A percentile compares a stretch with the other conserved stretches of the same genome.
Evolutionary conservation across 2,329 filamentous ascomycete genomes (phyloP).

Genomic region (Coniosporium tulheliwenetii): DNA sequence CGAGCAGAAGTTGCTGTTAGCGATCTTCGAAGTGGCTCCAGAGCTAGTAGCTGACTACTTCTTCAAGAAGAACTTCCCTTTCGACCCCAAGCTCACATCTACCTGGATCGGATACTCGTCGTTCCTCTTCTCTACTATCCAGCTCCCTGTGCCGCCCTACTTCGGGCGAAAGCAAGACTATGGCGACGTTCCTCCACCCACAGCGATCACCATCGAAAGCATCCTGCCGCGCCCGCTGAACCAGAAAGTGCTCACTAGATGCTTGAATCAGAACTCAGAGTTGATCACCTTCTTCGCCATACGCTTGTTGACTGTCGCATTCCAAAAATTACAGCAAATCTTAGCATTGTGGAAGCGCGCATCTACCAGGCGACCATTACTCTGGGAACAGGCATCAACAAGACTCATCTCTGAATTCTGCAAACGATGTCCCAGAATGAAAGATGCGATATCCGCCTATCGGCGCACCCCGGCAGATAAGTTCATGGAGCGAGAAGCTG

Average conservation of each 20-base stretch:
- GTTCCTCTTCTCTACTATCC: conserved; percentile 69
- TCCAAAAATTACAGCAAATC: conserved; percentile 59
- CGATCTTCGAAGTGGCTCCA: conserved; percentile 66
- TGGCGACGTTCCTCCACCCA: conserved; percentile 57
- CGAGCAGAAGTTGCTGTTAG: conserved; percentile 66
- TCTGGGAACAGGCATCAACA: conserved; percentile 56
- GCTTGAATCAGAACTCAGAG: conserved; percentile 60
- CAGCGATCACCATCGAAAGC: conserved; percentile 66
- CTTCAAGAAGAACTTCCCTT: conserved; percentile 53
- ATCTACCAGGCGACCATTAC: conserved; percentile 23
- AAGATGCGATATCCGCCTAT: conserved; percentile 63
- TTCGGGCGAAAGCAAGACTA: conserved; percentile 54
- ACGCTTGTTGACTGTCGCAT: conserved; percentile 60
- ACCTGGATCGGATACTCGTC: conserved; percentile 93
- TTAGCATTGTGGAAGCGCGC: conserved; percentile 44
- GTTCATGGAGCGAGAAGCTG: conserved; percentile 59
- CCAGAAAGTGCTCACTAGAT: conserved; percentile 63
- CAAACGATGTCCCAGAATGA: conserved; percentile 64
- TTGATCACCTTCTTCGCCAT: conserved; percentile 75
- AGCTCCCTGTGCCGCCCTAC: conserved; percentile 53
- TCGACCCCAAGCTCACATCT: conserved; percentile 81
- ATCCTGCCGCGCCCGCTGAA: conserved; percentile 71
- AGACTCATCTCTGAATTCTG: conserved; percentile 61
- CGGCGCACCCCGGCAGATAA: conserved; percentile 53
- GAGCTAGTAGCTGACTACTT: conserved; percentile 87